Conservation (phyloP, 495 filamentous ascomycete genomes). For the Hapsidospora chrysogenum region DNA sequence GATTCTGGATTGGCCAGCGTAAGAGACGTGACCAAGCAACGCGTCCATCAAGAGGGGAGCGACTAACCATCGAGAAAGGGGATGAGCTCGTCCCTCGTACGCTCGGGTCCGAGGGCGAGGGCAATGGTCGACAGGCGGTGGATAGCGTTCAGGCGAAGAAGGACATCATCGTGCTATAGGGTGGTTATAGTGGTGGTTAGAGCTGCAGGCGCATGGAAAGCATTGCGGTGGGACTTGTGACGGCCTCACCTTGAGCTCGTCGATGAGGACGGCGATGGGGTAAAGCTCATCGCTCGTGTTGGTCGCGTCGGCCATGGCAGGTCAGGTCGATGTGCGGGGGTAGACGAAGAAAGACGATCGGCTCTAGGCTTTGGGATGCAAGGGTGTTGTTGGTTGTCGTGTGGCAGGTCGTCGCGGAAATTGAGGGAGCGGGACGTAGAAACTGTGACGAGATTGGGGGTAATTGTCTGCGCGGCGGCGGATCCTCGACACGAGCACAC, state of each 20-base stretch:
- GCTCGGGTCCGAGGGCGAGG: constrained; percentile 81
- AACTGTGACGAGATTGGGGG: too few relatives aligned
- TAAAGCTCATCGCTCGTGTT: constrained; percentile 85
- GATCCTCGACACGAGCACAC: too few relatives aligned
- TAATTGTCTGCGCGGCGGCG: too few relatives aligned
- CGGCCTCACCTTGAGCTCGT: constrained; percentile 82
- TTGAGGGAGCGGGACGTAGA: too few relatives aligned
- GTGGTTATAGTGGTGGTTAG: constrained; percentile 5
- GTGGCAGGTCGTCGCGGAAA: too few relatives aligned
- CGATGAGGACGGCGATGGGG: constrained; percentile 97
- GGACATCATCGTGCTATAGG: constrained; percentile 97
- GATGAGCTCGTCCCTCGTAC: constrained; percentile 93
- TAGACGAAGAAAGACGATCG: too few relatives aligned
- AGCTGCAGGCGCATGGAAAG: neutral
- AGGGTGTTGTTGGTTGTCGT: too few relatives aligned
- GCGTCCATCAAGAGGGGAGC: too few relatives aligned
- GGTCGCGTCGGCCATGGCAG: constrained; percentile 37
- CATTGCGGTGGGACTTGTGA: constrained; percentile 2
- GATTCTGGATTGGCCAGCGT: constrained; percentile 54
- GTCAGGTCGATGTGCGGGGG: too few relatives aligned
- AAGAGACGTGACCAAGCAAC: constrained; percentile 6
- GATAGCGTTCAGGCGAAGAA: constrained; percentile 94
- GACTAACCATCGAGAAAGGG: constrained; percentile 87
- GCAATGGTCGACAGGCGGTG: constrained; percentile 96
- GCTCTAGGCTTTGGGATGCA: too few relatives aligned